A percentile compares a stretch with the other conserved stretches of the same genome.
Conservation (phyloP, 2,329 filamentous ascomycete species). For the Chaetomium sp. region DNA sequence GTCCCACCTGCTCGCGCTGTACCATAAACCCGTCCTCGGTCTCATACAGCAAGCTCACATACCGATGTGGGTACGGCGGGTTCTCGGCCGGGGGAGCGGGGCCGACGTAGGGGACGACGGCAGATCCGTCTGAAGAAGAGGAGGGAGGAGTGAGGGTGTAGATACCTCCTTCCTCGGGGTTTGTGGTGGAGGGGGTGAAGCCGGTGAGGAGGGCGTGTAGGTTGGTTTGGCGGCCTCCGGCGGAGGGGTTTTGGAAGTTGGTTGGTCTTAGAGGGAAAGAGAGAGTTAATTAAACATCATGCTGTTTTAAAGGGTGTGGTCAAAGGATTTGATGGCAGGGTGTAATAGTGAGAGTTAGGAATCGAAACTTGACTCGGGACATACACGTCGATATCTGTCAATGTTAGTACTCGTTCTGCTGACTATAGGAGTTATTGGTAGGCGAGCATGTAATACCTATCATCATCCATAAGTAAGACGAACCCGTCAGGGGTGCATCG, state of each 20-base stretch:
- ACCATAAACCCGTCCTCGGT: slow-evolving; percentile 30
- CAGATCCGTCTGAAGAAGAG: slow-evolving; percentile 5
- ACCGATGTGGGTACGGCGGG: slow-evolving; percentile 33
- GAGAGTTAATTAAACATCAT: neutral
- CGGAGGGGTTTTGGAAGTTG: slow-evolving; percentile 22
- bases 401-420: too few relatives aligned
- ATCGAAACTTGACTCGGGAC: neutral
- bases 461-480: slow-evolving; percentile 25
- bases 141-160: slow-evolving; percentile 15
- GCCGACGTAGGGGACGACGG: slow-evolving; percentile 23
- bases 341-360: neutral
- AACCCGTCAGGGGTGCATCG: slow-evolving; percentile 13
- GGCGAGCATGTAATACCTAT: slow-evolving; percentile 14
- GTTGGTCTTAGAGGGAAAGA: slow-evolving; percentile 10
- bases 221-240: slow-evolving; percentile 20
- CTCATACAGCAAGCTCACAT: slow-evolving; percentile 34
- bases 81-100: slow-evolving; percentile 31
- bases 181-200: slow-evolving; percentile 19
- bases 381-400: slow-evolving; percentile 22
- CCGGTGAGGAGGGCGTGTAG: slow-evolving; percentile 21
- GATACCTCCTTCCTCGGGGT: slow-evolving; percentile 8
- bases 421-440: neutral
- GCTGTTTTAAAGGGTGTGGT: neutral
- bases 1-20: slow-evolving; percentile 25
- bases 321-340: neutral